Evolutionary conservation across 1,139 yeast genomes (phyloP), one percentile per base, ranked within the genome.

Genomic region (Geotrichum reessii): DNA sequence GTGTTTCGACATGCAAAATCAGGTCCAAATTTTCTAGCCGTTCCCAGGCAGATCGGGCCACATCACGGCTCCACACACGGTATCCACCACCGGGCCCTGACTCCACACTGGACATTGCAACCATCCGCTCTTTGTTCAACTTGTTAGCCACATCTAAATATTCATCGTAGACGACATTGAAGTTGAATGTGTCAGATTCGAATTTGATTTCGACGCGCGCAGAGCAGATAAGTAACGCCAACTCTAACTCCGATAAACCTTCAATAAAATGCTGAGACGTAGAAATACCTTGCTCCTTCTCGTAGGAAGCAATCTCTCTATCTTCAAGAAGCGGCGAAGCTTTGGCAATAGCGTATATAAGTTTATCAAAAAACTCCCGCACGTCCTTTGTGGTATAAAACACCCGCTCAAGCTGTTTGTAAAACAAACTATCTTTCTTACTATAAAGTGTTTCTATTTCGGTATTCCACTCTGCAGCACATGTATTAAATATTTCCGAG

Each of bases 81-180:
- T 71, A 70, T 12, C 74, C 74, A 5, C 66, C 63, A 2, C 61
- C 62, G 11, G 59, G 51, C 19, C 56, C 61, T 4, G 58, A 25
- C 21, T 57, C 59, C 25, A 61, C n/a, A 9, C 60, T 58, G 24
- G 63, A 52, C 42, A 65, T 14, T 76, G 67, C 66, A 0, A 67
- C 66, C 40, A 66, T 74, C 25, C 80, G 73, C 27, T 78, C 78
- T 24, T 74, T 66, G 61, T 83, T 80, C 61, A 78, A 72, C 0
- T 70, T 66, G 60, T 80, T 79, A 51, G 84, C 77, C 78, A 84
- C 78, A 0, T 73, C 75, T n/a, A 71, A 69, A 70, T 90, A 93
- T 70, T 93, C 98, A 47, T 84, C 84, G 69, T 85, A 87, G 0
- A 86, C 87, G 62, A 90, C 76, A 64, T 86, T 88, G 72, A 91